Percentiles rank a stretch among this genome's conserved stretches.
Conservation (phyloP, 768 basidiomycete species). For the Agrocybe chaxingu region DNA sequence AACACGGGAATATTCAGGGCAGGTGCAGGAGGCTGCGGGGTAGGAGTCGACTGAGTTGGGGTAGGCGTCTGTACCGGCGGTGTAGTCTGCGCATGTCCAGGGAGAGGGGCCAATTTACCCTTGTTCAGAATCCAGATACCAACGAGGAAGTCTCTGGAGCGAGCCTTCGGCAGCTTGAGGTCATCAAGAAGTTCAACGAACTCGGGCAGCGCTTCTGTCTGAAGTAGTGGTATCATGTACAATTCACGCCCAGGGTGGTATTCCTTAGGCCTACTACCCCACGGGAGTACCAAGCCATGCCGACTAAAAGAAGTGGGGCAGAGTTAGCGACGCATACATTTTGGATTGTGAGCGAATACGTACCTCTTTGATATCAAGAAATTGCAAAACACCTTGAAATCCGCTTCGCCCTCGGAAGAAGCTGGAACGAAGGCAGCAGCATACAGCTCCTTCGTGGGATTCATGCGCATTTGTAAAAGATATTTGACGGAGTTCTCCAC, state of each 20-base stretch:
- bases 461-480: constrained; percentile 74
- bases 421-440: constrained; percentile 70
- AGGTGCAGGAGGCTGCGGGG: background rate
- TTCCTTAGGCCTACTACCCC: constrained; percentile 75
- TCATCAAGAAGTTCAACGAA: constrained; percentile 83
- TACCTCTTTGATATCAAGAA: constrained; percentile 75
- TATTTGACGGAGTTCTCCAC: constrained; percentile 75
- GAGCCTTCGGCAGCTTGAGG: constrained; percentile 60
- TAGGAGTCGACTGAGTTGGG: constrained; percentile 8
- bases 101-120: constrained; percentile 63
- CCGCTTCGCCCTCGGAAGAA: constrained; percentile 37
- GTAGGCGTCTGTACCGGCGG: constrained; percentile 17
- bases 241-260: constrained; percentile 79
- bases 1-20: constrained; percentile 1
- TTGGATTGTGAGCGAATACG: constrained; percentile 3
- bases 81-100: constrained; percentile 21
- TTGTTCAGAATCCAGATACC: constrained; percentile 86
- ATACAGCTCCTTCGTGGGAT: constrained; percentile 73
- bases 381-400: constrained; percentile 59
- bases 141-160: constrained; percentile 66
- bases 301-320: constrained; percentile 46
- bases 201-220: constrained; percentile 71
- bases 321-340: constrained; percentile 8
- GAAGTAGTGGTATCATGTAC: constrained; percentile 76
- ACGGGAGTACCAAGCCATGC: constrained; percentile 83